Percentiles rank a stretch among this genome's conserved stretches.
These are phyloP conservation scores for Sordariomycetes sp. DNA, from an alignment of 2,329 filamentous ascomycete species.

Conservation along the genomic window DNA sequence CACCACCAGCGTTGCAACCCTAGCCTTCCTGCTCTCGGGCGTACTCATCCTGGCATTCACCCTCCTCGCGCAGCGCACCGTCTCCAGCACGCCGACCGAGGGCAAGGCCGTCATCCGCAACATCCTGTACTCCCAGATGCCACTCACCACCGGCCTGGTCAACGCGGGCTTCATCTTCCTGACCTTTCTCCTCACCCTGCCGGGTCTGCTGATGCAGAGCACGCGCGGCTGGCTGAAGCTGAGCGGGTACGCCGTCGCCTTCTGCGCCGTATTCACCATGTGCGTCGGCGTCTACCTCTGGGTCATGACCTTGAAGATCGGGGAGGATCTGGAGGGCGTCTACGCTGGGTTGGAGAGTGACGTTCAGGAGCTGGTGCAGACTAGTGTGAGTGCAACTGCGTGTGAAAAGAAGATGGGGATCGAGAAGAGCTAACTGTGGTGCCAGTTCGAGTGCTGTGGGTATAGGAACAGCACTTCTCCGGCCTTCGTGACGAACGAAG, in stretches of 20 bases:
- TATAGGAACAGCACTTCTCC: conserved; percentile 65
- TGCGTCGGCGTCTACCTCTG: conserved; percentile 59
- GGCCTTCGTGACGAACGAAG: conserved; percentile 59
- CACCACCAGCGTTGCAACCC: conserved; percentile 36
- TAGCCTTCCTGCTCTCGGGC: conserved; percentile 43
- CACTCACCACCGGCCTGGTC: conserved; percentile 57
- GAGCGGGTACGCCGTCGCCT: conserved; percentile 54
- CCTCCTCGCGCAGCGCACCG: conserved; percentile 38
- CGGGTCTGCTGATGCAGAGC: conserved; percentile 59
- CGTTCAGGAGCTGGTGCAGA: conserved; percentile 62
- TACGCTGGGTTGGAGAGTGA: conserved; percentile 49
- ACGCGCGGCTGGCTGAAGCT: conserved; percentile 62
- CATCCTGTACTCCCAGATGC: conserved; percentile 43
- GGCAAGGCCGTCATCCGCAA: conserved; percentile 40
- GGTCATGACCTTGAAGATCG: conserved; percentile 63
- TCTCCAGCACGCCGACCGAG: conserved; percentile 29
- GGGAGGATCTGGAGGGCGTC: conserved; percentile 49
- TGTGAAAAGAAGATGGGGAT: background rate
- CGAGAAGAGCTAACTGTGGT: background rate
- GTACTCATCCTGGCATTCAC: conserved; percentile 46
- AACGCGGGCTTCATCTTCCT: conserved; percentile 65
- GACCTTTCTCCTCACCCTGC: conserved; percentile 60
- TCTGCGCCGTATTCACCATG: conserved; percentile 55
- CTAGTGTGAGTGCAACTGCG: conserved; percentile 40
- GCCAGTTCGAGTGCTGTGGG: conserved; percentile 70